Percentiles rank a stretch among this genome's conserved stretches.
phyloP scores from a whole-genome alignment of 768 basidiomycete species.

The Lentinula boryana region DNA sequence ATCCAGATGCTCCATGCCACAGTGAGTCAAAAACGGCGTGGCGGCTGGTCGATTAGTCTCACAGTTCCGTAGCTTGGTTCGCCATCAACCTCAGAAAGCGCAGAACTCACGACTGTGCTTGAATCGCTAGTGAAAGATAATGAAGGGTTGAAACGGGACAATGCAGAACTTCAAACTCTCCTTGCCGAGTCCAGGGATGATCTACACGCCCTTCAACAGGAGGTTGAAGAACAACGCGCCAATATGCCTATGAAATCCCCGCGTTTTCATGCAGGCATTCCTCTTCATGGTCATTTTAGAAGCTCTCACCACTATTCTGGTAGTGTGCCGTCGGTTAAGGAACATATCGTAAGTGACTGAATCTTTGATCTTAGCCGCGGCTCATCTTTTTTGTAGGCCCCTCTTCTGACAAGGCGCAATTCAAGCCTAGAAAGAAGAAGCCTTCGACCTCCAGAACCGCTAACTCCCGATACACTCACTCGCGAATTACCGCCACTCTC shows the following conservation, averaged over 20 bases:
- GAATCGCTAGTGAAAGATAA: slow-evolving; percentile 87
- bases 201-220: slow-evolving; percentile 58
- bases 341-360: slow-evolving; percentile 23
- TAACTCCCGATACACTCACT: slow-evolving; percentile 40
- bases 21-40: slow-evolving; percentile 29
- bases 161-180: slow-evolving; percentile 69
- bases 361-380: background rate
- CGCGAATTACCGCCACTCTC: slow-evolving; percentile 29
- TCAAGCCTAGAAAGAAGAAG: slow-evolving; percentile 22
- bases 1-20: slow-evolving; percentile 56
- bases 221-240: slow-evolving; percentile 68
- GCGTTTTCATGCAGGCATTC: slow-evolving; percentile 28
- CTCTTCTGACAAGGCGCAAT: slow-evolving; percentile 14
- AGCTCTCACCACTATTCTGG: slow-evolving; percentile 30
- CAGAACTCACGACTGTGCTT: slow-evolving; percentile 62
- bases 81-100: slow-evolving; percentile 30
- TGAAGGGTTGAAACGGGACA: slow-evolving; percentile 75
- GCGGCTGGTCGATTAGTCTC: background rate
- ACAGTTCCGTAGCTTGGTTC: slow-evolving; percentile 2
- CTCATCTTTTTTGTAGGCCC: slow-evolving; percentile 10
- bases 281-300: slow-evolving; percentile 27
- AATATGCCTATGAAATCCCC: slow-evolving; percentile 29
- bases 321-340: slow-evolving; percentile 38
- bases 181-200: slow-evolving; percentile 78
- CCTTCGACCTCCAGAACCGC: slow-evolving; percentile 14